A percentile compares a stretch with the other conserved stretches of the same genome.
Evolutionary conservation across 2,329 filamentous ascomycete genomes (phyloP).

Genomic region (Alternaria arborescens): DNA sequence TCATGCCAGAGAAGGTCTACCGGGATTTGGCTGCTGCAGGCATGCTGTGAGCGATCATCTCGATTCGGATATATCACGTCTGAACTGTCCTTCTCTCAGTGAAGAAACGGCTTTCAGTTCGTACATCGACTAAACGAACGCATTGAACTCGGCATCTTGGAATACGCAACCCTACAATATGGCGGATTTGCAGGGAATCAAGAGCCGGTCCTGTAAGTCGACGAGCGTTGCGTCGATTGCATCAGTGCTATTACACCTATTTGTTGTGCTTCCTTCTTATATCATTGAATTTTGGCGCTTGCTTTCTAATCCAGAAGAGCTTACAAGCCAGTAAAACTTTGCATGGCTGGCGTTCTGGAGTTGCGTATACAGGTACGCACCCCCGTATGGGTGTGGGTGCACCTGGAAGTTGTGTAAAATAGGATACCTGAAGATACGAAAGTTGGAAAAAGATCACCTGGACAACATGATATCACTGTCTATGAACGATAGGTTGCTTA

Average conservation of each 20-base stretch:
- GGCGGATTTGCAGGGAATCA: background rate
- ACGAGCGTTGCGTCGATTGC: background rate
- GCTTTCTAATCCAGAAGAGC: background rate
- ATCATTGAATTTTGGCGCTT: background rate
- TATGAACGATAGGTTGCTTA: no score
- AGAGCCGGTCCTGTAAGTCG: background rate
- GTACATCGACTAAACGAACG: background rate
- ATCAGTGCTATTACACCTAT: background rate
- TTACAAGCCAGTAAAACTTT: background rate
- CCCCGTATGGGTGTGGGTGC: background rate
- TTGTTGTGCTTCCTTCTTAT: background rate
- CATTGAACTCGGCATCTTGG: background rate
- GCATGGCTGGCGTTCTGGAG: slow-evolving; percentile 1
- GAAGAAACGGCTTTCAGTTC: background rate
- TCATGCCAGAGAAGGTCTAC: slow-evolving; percentile 99
- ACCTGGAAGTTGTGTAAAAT: background rate
- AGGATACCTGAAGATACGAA: background rate
- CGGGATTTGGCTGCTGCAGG: slow-evolving; percentile 94
- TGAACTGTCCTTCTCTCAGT: background rate
- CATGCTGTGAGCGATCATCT: slow-evolving; percentile 54
- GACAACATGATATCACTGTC: background rate
- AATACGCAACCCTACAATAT: background rate
- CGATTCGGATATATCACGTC: background rate
- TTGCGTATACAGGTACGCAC: background rate
- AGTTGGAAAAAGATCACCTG: background rate